Conservation (phyloP, 805 yeast genomes). For the Ogataea saltuana region DNA sequence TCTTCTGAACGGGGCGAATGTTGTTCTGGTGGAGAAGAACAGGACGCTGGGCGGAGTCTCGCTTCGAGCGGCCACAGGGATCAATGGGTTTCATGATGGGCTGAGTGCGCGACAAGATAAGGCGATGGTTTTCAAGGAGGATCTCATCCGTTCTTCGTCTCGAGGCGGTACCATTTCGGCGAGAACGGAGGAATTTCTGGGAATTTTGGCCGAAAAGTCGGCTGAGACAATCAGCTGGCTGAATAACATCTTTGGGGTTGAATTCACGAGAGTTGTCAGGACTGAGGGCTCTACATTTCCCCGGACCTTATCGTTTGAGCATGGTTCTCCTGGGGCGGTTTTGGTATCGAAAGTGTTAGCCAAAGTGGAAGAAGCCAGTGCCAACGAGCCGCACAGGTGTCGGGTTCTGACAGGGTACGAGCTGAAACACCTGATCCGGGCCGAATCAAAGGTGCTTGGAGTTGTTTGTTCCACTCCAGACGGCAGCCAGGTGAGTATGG, state of each 20-base stretch:
- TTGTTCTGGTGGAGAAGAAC: slow-evolving; percentile 57
- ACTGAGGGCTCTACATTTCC: slow-evolving; percentile 17
- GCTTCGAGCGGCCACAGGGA: slow-evolving; percentile 63
- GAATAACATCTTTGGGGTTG: slow-evolving; percentile 59
- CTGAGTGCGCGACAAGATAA: slow-evolving; percentile 55
- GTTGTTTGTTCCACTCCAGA: slow-evolving; percentile 31
- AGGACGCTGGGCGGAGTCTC: slow-evolving; percentile 60
- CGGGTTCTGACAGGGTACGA: slow-evolving; percentile 34
- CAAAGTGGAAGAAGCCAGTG: slow-evolving; percentile 39
- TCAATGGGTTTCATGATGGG: slow-evolving; percentile 63
- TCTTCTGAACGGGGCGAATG: slow-evolving; percentile 46
- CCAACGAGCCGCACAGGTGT: slow-evolving; percentile 41
- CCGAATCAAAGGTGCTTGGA: slow-evolving; percentile 23
- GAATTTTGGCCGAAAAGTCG: slow-evolving; percentile 56
- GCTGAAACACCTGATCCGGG: slow-evolving; percentile 40
- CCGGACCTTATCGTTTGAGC: slow-evolving; percentile 17
- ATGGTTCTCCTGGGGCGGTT: slow-evolving; percentile 58
- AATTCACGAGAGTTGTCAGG: slow-evolving; percentile 26
- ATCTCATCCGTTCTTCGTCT: slow-evolving; percentile 60
- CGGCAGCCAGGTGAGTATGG: slow-evolving; percentile 26
- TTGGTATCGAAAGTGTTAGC: slow-evolving; percentile 52
- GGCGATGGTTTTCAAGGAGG: slow-evolving; percentile 57
- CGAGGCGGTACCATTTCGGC: neutral
- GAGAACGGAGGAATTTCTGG: slow-evolving; percentile 35
- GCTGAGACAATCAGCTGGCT: slow-evolving; percentile 73